Percentiles rank a stretch among this genome's conserved stretches.
Conservation (phyloP, 768 basidiomycete genomes). For the Cystofilobasidium bisporidii region DNA sequence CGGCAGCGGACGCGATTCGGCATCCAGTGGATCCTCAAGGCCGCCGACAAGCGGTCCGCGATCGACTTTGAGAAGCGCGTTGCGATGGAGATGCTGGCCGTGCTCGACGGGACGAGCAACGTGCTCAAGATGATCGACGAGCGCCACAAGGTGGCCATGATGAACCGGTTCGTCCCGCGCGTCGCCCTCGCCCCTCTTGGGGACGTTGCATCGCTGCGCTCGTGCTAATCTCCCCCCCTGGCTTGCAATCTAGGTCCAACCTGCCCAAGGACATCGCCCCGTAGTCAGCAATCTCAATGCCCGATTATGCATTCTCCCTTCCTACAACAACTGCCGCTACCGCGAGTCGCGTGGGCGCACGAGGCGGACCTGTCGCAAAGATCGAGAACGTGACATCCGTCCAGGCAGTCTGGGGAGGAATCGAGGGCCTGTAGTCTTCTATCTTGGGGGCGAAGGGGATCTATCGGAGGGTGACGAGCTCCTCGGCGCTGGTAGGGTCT, state of each 20-base stretch:
- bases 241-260: not conserved
- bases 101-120: constrained; percentile 52
- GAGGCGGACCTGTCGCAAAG: too few species aligned
- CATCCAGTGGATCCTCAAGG: constrained; percentile 61
- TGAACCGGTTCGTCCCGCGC: constrained; percentile 45
- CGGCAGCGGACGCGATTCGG: constrained; percentile 65
- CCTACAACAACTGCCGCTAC: too few species aligned
- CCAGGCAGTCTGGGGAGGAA: too few species aligned
- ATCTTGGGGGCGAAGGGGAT: too few species aligned
- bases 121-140: constrained; percentile 56
- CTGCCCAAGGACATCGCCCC: not conserved
- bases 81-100: constrained; percentile 65
- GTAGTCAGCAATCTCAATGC: not conserved
- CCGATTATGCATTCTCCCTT: too few species aligned
- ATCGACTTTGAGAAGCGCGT: constrained; percentile 58
- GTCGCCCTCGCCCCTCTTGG: not conserved
- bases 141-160: constrained; percentile 59
- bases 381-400: too few species aligned
- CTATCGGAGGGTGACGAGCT: constrained; percentile 24
- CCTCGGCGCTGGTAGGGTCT: constrained; percentile 27
- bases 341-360: too few species aligned
- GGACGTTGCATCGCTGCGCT: not conserved
- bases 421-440: too few species aligned
- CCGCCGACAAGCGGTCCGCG: constrained; percentile 51
- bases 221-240: not conserved